Evolutionary conservation across 345 rosid genomes (phyloP).

Genomic region (Salix dunnii): DNA sequence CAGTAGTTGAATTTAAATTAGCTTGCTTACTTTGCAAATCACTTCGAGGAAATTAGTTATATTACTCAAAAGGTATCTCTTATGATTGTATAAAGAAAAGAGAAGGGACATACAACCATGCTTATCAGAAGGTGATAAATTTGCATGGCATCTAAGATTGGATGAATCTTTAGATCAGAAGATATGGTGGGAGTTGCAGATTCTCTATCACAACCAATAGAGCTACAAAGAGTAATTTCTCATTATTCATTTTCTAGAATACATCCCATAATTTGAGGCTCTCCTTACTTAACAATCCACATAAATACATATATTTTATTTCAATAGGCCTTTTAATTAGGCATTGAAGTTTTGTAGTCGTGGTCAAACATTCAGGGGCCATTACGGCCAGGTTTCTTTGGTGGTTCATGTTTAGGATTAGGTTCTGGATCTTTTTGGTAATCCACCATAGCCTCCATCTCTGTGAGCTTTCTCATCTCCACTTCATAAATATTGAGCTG

Average conservation of each 20-base stretch:
- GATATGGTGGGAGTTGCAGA: neutral
- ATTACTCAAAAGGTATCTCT: neutral
- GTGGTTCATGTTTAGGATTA: constrained; percentile 14
- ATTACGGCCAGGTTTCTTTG: neutral
- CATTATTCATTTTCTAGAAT: neutral
- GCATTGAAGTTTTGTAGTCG: neutral
- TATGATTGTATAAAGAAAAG: neutral
- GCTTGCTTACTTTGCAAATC: neutral
- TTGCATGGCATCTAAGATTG: neutral
- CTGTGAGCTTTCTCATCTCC: constrained; percentile 11
- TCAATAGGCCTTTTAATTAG: neutral
- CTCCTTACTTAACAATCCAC: neutral
- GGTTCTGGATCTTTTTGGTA: constrained; percentile 3
- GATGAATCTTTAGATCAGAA: neutral
- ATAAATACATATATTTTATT: neutral
- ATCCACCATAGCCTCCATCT: neutral
- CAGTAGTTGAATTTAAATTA: neutral
- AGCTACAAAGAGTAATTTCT: neutral
- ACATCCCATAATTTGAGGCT: neutral
- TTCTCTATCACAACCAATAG: neutral
- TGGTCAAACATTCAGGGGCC: neutral
- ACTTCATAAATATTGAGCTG: neutral
- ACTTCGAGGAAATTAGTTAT: neutral
- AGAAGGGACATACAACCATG: neutral
- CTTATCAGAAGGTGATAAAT: neutral